Conservation (phyloP, 2,329 filamentous ascomycete genomes). For the Fusarium lyarnte region DNA sequence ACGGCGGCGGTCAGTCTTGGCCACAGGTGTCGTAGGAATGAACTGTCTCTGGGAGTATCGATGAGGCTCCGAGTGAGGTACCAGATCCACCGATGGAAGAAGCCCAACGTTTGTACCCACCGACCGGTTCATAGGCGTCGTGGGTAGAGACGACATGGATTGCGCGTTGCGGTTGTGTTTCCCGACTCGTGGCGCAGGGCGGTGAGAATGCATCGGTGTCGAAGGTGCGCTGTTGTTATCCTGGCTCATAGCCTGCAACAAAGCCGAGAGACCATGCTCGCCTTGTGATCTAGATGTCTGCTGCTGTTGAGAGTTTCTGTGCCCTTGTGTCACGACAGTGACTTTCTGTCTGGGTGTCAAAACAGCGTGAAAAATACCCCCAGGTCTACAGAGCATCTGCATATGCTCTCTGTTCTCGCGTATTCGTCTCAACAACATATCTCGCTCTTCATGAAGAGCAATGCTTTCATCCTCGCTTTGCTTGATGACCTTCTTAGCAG, state of each 20-base stretch:
- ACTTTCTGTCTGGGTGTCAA: slow-evolving; percentile 65
- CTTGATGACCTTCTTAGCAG: slow-evolving; percentile 81
- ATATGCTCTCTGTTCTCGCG: slow-evolving; percentile 90
- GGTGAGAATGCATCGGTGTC: slow-evolving; percentile 66
- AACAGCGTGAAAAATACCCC: slow-evolving; percentile 71
- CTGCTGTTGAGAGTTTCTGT: slow-evolving; percentile 59
- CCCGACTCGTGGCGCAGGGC: slow-evolving; percentile 57
- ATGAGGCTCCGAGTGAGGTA: slow-evolving; percentile 68
- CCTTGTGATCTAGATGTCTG: slow-evolving; percentile 60
- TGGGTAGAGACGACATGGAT: slow-evolving; percentile 85
- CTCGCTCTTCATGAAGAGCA: slow-evolving; percentile 77
- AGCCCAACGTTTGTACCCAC: slow-evolving; percentile 61
- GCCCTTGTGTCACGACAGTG: slow-evolving; percentile 52
- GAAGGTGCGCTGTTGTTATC: slow-evolving; percentile 77
- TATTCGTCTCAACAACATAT: slow-evolving; percentile 82
- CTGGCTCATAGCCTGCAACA: slow-evolving; percentile 83
- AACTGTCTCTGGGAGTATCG: slow-evolving; percentile 54
- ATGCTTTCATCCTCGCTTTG: slow-evolving; percentile 79
- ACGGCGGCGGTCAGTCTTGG: slow-evolving; percentile 58
- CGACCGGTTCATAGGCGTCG: slow-evolving; percentile 71
- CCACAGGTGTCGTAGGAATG: slow-evolving; percentile 57
- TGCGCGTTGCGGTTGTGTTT: slow-evolving; percentile 81
- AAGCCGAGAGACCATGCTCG: slow-evolving; percentile 76
- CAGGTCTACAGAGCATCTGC: slow-evolving; percentile 79
- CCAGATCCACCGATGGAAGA: slow-evolving; percentile 70